These are phyloP conservation scores for Debaryomyces tyrocola DNA, from an alignment of 805 yeast genomes.

Conservation along the genomic window DNA sequence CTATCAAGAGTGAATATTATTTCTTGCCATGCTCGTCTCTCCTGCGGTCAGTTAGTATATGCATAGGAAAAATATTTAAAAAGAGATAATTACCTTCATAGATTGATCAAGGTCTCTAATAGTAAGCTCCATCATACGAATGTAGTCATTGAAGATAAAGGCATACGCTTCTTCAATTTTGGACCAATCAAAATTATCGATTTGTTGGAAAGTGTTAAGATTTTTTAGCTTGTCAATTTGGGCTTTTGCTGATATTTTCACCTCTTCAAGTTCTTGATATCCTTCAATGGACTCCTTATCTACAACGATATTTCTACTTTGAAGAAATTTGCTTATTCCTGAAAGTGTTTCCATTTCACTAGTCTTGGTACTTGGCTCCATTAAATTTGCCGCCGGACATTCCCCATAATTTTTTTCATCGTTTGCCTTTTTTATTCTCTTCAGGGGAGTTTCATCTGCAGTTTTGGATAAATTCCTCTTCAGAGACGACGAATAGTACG, in stretches of 20 bases:
- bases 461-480: too few relatives aligned
- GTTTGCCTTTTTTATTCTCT: neutral
- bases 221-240: neutral
- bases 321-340: neutral
- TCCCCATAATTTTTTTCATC: neutral
- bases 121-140: slow-evolving; percentile 15
- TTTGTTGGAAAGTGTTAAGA: neutral
- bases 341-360: neutral
- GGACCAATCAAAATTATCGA: slow-evolving; percentile 23
- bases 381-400: neutral
- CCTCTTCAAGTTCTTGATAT: neutral
- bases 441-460: too few relatives aligned
- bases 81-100: neutral
- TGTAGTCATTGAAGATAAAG: slow-evolving; percentile 16
- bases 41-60: slow-evolving; percentile 1
- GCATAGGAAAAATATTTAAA: neutral
- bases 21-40: slow-evolving; percentile 8
- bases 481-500: too few relatives aligned
- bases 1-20: slow-evolving; percentile 4
- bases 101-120: slow-evolving; percentile 6
- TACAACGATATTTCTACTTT: neutral
- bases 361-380: neutral
- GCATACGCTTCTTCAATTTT: slow-evolving; percentile 17
- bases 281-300: neutral
- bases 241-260: neutral